These are phyloP conservation scores for Shiraia sp. DNA, from an alignment of 2,329 filamentous ascomycete species.

Conservation along the genomic window DNA sequence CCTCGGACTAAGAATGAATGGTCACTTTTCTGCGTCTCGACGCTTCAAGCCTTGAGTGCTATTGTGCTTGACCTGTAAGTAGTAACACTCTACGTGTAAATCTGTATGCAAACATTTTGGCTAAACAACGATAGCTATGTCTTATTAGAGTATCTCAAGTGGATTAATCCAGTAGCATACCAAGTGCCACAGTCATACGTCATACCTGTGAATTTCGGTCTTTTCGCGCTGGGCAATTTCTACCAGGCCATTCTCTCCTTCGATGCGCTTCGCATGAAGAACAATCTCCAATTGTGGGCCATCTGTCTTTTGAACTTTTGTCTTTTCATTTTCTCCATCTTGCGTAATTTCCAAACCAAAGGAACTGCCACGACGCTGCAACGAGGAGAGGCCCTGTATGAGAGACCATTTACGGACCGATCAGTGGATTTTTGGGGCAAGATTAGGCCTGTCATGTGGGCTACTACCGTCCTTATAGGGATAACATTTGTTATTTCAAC, in stretches of 20 bases:
- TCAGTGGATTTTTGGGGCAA: conserved; percentile 10
- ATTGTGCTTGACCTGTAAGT: conserved; percentile 2
- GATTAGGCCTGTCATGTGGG: conserved; percentile 6
- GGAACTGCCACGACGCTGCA: neutral
- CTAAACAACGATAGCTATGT: conserved; percentile 2
- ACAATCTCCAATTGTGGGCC: conserved; percentile 27
- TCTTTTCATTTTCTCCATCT: conserved; percentile 17
- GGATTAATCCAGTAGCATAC: conserved; percentile 21
- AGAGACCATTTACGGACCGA: conserved; percentile 18
- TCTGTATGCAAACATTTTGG: neutral
- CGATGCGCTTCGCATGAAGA: conserved; percentile 27
- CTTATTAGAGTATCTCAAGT: conserved; percentile 18
- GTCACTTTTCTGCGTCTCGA: neutral
- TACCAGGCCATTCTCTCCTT: conserved; percentile 26
- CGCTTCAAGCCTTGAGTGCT: neutral
- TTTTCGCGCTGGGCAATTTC: conserved; percentile 21
- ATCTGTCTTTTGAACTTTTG: conserved; percentile 23
- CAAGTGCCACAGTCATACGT: conserved; percentile 22
- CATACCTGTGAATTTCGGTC: conserved; percentile 15
- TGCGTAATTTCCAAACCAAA: conserved; percentile 23
- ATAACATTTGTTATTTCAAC: conserved; percentile 8
- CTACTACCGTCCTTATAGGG: conserved; percentile 3
- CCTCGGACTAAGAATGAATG: conserved; percentile 2
- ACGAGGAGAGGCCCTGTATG: neutral
- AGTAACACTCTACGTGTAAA: neutral